These are phyloP conservation scores for Magnolia officinalis DNA, from an alignment of 164 flowering plant genomes.

Conservation along the genomic window DNA sequence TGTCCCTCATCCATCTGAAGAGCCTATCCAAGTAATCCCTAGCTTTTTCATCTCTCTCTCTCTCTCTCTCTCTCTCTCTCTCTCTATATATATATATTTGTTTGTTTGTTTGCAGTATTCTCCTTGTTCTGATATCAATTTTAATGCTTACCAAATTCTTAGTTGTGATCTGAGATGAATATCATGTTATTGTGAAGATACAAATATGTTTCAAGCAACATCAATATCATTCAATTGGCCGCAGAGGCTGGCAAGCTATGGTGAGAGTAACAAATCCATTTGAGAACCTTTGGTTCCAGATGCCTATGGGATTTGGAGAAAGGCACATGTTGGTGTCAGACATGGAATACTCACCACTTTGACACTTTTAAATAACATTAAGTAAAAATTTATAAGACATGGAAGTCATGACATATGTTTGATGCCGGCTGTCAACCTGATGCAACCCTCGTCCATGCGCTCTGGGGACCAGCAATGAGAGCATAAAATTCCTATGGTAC, in stretches of 20 bases:
- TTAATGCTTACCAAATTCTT: not conserved
- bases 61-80: not conserved
- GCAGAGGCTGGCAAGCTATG: not conserved
- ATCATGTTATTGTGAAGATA: not conserved
- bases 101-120: not conserved
- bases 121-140: not conserved
- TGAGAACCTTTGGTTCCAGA: not conserved
- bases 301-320: not conserved
- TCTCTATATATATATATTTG: not conserved
- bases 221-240: not conserved
- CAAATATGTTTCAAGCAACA: not conserved
- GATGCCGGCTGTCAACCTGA: too few species aligned
- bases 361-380: not conserved
- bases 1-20: slow-evolving; percentile 96
- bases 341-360: not conserved
- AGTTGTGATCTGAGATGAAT: not conserved
- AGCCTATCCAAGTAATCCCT: slow-evolving; percentile 80
- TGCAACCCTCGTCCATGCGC: too few species aligned
- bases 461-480: too few species aligned
- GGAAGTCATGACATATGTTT: too few species aligned
- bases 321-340: not conserved
- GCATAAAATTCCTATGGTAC: too few species aligned
- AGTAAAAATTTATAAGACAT: too few species aligned
- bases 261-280: not conserved
- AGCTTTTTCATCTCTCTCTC: not conserved